Evolutionary conservation across 257 asterid species (phyloP).

Genomic region (Forsythia suspensa): DNA sequence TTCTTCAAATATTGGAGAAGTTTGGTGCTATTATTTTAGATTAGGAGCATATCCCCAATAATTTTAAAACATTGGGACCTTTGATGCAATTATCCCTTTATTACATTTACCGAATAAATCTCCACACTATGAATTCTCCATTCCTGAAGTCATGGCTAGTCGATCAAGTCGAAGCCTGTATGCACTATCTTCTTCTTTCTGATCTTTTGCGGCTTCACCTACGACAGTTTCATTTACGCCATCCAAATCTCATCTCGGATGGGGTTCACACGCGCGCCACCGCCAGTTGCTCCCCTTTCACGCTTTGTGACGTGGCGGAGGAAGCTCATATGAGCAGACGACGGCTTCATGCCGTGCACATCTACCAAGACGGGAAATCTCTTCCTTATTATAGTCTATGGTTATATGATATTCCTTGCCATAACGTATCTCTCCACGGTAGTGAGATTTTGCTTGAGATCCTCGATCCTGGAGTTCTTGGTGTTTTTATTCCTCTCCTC

Average conservation of each 20-base stretch:
- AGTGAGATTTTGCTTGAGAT: constrained; percentile 86
- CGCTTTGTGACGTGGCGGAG: constrained; percentile 42
- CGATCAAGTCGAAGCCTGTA: constrained; percentile 23
- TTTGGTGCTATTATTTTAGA: too few relatives aligned
- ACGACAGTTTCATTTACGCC: constrained; percentile 45
- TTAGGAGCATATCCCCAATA: too few relatives aligned
- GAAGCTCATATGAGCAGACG: constrained; percentile 73
- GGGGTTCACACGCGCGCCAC: too few relatives aligned
- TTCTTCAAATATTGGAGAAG: too few relatives aligned
- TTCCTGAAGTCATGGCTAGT: constrained; percentile 9
- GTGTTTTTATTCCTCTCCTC: constrained; percentile 75
- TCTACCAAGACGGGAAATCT: constrained; percentile 73
- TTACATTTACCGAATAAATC: too few relatives aligned
- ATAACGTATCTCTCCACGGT: constrained; percentile 74
- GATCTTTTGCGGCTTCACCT: constrained; percentile 42
- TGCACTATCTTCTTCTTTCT: constrained; percentile 31
- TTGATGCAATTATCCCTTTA: too few relatives aligned
- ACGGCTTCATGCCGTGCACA: constrained; percentile 86
- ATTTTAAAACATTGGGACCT: too few relatives aligned
- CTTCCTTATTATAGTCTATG: constrained; percentile 70
- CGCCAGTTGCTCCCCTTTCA: constrained; percentile 18
- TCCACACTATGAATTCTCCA: too few relatives aligned
- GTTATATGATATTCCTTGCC: constrained; percentile 74
- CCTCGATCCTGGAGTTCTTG: constrained; percentile 82
- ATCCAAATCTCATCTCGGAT: constrained; percentile 23